A percentile compares a stretch with the other conserved stretches of the same genome.
Conservation (phyloP, 805 yeast species). For the Kuraishia hungarica region DNA sequence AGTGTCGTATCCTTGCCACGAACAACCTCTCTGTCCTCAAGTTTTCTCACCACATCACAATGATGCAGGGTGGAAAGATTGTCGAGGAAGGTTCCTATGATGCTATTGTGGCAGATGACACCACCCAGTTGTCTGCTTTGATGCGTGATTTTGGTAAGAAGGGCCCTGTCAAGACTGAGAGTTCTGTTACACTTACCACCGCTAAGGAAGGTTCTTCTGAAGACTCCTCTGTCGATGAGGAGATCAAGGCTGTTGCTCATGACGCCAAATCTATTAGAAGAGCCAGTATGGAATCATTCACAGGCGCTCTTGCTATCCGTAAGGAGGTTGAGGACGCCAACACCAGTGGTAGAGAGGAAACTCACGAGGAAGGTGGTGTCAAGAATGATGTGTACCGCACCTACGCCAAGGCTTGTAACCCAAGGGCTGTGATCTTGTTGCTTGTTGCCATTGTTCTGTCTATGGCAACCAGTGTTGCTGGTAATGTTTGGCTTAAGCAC, state of each 20-base stretch:
- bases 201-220: conserved; percentile 9
- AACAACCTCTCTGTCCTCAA: conserved; percentile 77
- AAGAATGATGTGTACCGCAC: conserved; percentile 76
- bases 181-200: conserved; percentile 10
- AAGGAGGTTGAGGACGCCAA: conserved; percentile 30
- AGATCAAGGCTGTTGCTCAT: conserved; percentile 16
- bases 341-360: conserved; percentile 53
- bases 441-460: conserved; percentile 46
- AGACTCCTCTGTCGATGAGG: conserved; percentile 17
- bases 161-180: conserved; percentile 13
- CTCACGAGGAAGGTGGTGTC: conserved; percentile 88
- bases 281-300: conserved; percentile 50
- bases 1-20: conserved; percentile 76
- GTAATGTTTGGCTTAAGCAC: conserved; percentile 90
- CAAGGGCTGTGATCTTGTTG: conserved; percentile 51
- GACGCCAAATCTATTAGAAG: conserved; percentile 41
- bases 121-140: conserved; percentile 43
- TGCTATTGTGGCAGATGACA: conserved; percentile 35
- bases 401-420: conserved; percentile 85
- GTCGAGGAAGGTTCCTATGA: conserved; percentile 58
- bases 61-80: conserved; percentile 63
- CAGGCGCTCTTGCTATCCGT: conserved; percentile 18
- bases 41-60: conserved; percentile 60
- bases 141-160: conserved; percentile 57
- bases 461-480: conserved; percentile 52